Base-by-base conservation (phyloP, 2,329 filamentous ascomycete genomes). In the Coleophoma eucalyptorum region DNA sequence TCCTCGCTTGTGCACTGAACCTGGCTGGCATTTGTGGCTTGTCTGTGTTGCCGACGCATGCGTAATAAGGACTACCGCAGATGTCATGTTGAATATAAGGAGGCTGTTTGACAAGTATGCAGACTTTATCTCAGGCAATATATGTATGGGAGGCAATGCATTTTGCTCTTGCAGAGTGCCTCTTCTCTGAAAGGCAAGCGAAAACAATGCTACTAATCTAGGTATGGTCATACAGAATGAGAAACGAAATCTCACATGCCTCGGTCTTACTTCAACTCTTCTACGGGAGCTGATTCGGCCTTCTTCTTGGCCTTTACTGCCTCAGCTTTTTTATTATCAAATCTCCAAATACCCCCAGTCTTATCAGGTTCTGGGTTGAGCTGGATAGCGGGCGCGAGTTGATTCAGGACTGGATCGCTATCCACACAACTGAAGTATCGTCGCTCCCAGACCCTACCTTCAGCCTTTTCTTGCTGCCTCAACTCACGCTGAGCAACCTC, bases 401-500 rank as follows among this genome's bases (percentile, higher is more conserved):
- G 58, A 45, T 67, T 62, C 57, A 79, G 71, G 2, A 65, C 60
- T 16, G 61, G 53, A 50, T 74, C 72, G 53, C 75, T 65, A 74
- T 77, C 60, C 62, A 79, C 62, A 62, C 69, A 62, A 51, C 76
- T 81, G 72, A 97, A 99, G 74, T 94, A 97, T 49, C 87, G 80
- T 43, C 91, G 80, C 63, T 91, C 80, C 93, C 94, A 99, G 38
- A 81, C 76, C 41, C 79, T 79, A 18, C 84, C 84, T 60, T 91
- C 88, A n/a, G 80, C 77, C 62, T 82, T 83, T 68, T 97, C 92
- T 63, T 82, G 76, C 66, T 81, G 81, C 56, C 92, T 83, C 72
- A 83, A 77, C 68, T 80, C 89, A 13, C 91, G 84, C 75, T 97
- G 93, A 34, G 86, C 84, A 60, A 90, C 89, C 71, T 97, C 94